Evolutionary conservation across 2,329 filamentous ascomycete species (phyloP).

Genomic region (Phoma herbarum): DNA sequence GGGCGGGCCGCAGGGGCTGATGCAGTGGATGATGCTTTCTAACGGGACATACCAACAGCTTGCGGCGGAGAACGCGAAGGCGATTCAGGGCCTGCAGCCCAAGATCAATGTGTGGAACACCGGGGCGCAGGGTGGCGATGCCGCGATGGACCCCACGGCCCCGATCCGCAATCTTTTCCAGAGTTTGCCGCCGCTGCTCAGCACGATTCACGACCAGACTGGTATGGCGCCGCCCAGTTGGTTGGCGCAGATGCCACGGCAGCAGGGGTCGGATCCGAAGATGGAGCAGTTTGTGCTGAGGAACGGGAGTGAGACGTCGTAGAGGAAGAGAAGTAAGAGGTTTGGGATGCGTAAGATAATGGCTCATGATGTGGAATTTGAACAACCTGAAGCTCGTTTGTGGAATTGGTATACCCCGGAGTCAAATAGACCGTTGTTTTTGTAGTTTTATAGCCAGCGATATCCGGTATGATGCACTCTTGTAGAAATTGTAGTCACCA

Average conservation of each 20-base stretch:
- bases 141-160: slow-evolving; percentile 63
- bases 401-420: slow-evolving; percentile 2
- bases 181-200: slow-evolving; percentile 81
- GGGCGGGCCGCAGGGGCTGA: slow-evolving; percentile 78
- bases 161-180: slow-evolving; percentile 85
- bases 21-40: slow-evolving; percentile 90
- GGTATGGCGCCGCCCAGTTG: slow-evolving; percentile 82
- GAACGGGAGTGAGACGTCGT: slow-evolving; percentile 36
- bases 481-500: too few relatives aligned
- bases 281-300: slow-evolving; percentile 35
- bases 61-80: slow-evolving; percentile 78
- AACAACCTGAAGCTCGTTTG: background rate
- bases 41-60: slow-evolving; percentile 80
- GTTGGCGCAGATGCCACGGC: slow-evolving; percentile 64
- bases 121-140: slow-evolving; percentile 60
- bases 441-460: background rate
- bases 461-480: too few relatives aligned
- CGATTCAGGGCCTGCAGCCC: slow-evolving; percentile 79
- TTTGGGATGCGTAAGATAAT: background rate
- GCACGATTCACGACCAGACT: slow-evolving; percentile 88
- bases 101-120: slow-evolving; percentile 95
- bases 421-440: background rate
- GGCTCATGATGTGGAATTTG: background rate
- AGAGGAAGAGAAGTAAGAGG: background rate
- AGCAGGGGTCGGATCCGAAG: slow-evolving; percentile 29